Conservation (phyloP, 257 asterid species). For the Nemophila menziesii region DNA sequence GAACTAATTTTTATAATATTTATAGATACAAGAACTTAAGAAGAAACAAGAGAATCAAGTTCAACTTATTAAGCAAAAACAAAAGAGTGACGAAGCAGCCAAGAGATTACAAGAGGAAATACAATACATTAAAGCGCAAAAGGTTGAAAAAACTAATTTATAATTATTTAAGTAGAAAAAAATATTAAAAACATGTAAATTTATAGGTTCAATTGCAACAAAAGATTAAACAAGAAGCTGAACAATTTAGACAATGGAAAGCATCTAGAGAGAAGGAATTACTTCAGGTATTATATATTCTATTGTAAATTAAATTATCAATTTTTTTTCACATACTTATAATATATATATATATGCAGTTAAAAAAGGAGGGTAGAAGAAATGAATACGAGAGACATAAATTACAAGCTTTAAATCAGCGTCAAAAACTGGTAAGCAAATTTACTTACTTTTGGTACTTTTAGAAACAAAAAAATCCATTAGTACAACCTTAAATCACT, state of each 20-base stretch:
- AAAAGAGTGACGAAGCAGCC: slow-evolving; percentile 96
- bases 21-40: slow-evolving; percentile 2
- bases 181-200: too few species aligned
- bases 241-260: slow-evolving; percentile 96
- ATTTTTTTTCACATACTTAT: neutral
- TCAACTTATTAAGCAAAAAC: slow-evolving; percentile 94
- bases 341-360: slow-evolving; percentile 30
- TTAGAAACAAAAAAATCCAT: too few species aligned
- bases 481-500: too few species aligned
- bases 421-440: slow-evolving; percentile 82
- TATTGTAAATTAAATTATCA: neutral
- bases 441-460: neutral
- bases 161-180: neutral
- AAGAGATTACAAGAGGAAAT: slow-evolving; percentile 86
- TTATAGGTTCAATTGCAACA: slow-evolving; percentile 98
- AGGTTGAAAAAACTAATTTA: slow-evolving; percentile 32
- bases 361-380: slow-evolving; percentile 95
- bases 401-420: slow-evolving; percentile 88
- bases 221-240: slow-evolving; percentile 95
- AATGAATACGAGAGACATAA: slow-evolving; percentile 96
- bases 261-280: slow-evolving; percentile 94
- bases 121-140: slow-evolving; percentile 88
- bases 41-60: slow-evolving; percentile 33
- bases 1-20: slow-evolving; percentile 1
- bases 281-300: slow-evolving; percentile 48